Evolutionary conservation across 305 asterid species (phyloP).

Genomic region (Fraxinus greggii): DNA sequence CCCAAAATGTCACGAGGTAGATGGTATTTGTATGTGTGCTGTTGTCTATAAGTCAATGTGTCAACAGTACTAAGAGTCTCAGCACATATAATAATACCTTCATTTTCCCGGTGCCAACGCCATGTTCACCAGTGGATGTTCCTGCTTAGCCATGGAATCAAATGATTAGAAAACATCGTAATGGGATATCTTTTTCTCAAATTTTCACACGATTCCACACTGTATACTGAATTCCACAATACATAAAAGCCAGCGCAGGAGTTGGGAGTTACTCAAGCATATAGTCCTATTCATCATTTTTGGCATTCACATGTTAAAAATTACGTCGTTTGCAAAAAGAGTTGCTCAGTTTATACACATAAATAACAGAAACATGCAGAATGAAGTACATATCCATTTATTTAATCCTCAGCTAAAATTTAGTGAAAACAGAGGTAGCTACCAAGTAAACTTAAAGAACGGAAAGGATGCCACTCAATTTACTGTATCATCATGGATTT

Average conservation of each 20-base stretch:
- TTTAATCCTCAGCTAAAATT: neutral
- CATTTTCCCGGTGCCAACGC: constrained; percentile 97
- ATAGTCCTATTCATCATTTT: neutral
- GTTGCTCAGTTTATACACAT: neutral
- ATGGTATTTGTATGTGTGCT: neutral
- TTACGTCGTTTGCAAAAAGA: neutral
- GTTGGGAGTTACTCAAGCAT: neutral
- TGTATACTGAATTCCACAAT: neutral
- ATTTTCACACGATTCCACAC: neutral
- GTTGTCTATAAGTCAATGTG: neutral
- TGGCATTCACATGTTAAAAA: neutral
- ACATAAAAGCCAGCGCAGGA: neutral
- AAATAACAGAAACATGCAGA: neutral
- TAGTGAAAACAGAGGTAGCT: neutral
- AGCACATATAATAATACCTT: constrained; percentile 51
- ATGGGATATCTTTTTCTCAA: neutral
- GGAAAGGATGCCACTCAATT: neutral
- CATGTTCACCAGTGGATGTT: constrained; percentile 98
- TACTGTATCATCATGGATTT: neutral
- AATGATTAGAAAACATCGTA: neutral
- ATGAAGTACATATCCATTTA: neutral
- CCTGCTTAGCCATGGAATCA: constrained; percentile 44
- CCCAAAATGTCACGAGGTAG: neutral
- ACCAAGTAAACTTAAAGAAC: neutral
- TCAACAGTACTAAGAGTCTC: neutral